A percentile compares a stretch with the other conserved stretches of the same genome.
phyloP scores from a whole-genome alignment of 495 filamentous ascomycete genomes.

The Neurospora intermedia region DNA sequence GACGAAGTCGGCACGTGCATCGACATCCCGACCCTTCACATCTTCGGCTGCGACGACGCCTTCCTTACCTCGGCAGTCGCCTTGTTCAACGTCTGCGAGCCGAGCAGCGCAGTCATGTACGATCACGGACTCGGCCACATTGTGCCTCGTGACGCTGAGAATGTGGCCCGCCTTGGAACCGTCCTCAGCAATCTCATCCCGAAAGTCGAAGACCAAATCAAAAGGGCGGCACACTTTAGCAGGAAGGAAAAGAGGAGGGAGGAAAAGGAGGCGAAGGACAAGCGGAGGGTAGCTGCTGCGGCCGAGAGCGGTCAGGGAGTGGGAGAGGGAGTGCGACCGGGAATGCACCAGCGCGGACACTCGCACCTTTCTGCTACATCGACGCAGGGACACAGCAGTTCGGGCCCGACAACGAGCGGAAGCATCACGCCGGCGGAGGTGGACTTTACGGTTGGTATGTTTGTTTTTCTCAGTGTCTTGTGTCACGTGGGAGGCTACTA shows the following conservation, averaged over 20 bases:
- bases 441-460: background rate
- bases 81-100: conserved; percentile 47
- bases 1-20: conserved; percentile 40
- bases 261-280: background rate
- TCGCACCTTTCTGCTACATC: background rate
- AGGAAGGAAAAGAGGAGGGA: background rate
- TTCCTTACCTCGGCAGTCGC: conserved; percentile 41
- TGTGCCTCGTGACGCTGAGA: conserved; percentile 40
- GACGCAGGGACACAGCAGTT: background rate
- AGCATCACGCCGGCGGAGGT: background rate
- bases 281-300: background rate
- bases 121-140: conserved; percentile 48
- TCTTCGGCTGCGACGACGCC: conserved; percentile 46
- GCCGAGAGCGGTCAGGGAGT: background rate
- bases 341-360: background rate
- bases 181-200: conserved; percentile 20
- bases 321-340: background rate
- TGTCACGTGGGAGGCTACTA: background rate
- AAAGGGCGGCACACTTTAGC: background rate
- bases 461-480: background rate
- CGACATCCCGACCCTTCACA: conserved; percentile 44
- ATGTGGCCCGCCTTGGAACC: conserved; percentile 30
- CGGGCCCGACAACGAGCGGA: background rate
- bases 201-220: conserved; percentile 14
- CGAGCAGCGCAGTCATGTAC: conserved; percentile 37